These are phyloP conservation scores for Suillus hirtellus DNA, from an alignment of 768 basidiomycete species.

Conservation along the genomic window DNA sequence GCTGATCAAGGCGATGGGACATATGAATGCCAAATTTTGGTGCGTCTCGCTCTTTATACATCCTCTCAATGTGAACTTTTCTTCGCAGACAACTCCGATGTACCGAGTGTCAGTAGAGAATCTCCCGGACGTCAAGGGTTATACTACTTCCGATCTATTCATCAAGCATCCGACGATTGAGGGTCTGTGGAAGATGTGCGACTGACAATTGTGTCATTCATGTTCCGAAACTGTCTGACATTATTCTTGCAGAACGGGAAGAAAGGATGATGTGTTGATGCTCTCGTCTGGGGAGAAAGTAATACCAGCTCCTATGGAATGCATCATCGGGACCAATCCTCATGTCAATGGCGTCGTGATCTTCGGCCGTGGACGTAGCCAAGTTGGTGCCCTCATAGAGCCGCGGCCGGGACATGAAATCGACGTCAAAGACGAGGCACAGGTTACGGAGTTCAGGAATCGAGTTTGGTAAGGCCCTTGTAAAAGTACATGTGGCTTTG, in stretches of 20 bases:
- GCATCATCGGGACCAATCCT: slow-evolving; percentile 21
- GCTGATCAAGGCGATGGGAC: slow-evolving; percentile 33
- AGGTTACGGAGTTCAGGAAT: slow-evolving; percentile 31
- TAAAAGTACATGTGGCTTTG: background rate
- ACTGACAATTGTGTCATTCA: background rate
- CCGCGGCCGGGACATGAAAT: slow-evolving; percentile 17
- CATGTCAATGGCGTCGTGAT: slow-evolving; percentile 27
- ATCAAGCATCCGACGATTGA: slow-evolving; percentile 44
- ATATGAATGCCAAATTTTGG: slow-evolving; percentile 41
- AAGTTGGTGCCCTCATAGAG: slow-evolving; percentile 35
- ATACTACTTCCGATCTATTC: slow-evolving; percentile 45
- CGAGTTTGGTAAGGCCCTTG: slow-evolving; percentile 27
- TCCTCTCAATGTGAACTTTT: background rate
- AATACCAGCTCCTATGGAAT: slow-evolving; percentile 30
- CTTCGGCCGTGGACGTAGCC: slow-evolving; percentile 36
- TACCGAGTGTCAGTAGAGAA: slow-evolving; percentile 29
- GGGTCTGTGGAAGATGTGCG: slow-evolving; percentile 38
- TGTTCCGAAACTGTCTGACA: background rate
- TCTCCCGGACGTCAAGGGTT: slow-evolving; percentile 39
- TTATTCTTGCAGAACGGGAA: slow-evolving; percentile 25
- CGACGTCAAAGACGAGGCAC: slow-evolving; percentile 23
- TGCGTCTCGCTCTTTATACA: slow-evolving; percentile 16
- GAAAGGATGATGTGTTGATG: slow-evolving; percentile 38
- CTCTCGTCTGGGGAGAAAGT: slow-evolving; percentile 23
- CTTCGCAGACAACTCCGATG: slow-evolving; percentile 10